Evolutionary conservation across 345 rosid genomes (phyloP).

Genomic region (Eutrema heterophyllum): DNA sequence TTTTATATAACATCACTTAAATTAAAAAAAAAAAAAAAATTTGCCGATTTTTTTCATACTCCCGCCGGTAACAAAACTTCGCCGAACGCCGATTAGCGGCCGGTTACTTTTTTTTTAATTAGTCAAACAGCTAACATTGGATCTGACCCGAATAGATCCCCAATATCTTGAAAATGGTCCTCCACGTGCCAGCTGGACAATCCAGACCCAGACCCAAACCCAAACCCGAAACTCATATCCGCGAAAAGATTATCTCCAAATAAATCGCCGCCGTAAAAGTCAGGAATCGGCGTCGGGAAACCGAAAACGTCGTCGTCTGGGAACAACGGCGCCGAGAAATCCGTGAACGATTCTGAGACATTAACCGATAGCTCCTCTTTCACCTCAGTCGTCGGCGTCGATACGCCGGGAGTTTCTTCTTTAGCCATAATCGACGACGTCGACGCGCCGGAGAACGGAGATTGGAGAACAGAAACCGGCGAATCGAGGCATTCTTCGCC

Average conservation of each 20-base stretch:
- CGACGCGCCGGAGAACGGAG: slow-evolving; percentile 39
- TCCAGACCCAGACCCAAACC: slow-evolving; percentile 43
- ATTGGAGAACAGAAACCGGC: slow-evolving; percentile 77
- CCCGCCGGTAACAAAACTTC: slow-evolving; percentile 24
- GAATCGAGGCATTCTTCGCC: slow-evolving; percentile 41
- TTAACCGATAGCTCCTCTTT: slow-evolving; percentile 4
- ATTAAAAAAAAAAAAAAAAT: not conserved
- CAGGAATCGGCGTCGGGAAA: slow-evolving; percentile 39
- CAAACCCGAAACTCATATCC: slow-evolving; percentile 36
- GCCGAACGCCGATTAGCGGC: not conserved
- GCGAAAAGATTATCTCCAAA: slow-evolving; percentile 28
- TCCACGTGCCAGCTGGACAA: slow-evolving; percentile 46
- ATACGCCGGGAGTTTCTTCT: slow-evolving; percentile 17
- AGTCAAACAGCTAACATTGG: slow-evolving; percentile 43
- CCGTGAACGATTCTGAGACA: slow-evolving; percentile 38
- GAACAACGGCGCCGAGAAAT: slow-evolving; percentile 34
- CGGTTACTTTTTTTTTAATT: not conserved
- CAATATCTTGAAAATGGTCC: slow-evolving; percentile 64
- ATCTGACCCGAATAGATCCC: slow-evolving; percentile 75
- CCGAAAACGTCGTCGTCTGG: slow-evolving; percentile 45
- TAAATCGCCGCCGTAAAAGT: slow-evolving; percentile 35
- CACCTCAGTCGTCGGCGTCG: not conserved
- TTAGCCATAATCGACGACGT: not conserved
- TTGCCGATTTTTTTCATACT: not conserved
- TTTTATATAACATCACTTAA: not conserved